A percentile compares a stretch with the other conserved stretches of the same genome.
Evolutionary conservation across 2,329 filamentous ascomycete genomes (phyloP).

Genomic region (Venturia carpophila): DNA sequence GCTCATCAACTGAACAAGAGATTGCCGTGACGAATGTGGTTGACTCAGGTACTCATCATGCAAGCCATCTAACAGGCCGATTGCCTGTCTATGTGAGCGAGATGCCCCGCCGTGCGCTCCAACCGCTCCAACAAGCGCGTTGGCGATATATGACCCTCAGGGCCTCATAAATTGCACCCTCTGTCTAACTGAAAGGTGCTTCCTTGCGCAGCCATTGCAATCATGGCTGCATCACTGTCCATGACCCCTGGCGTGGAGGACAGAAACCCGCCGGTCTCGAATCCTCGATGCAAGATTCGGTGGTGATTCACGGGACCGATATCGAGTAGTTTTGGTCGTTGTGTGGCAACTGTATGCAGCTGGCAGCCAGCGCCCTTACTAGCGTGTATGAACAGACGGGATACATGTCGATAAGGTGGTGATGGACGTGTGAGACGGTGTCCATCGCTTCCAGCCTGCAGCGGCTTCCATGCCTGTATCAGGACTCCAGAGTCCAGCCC

Average conservation of each 20-base stretch:
- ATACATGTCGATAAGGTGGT: neutral
- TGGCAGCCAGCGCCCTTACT: neutral
- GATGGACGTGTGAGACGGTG: neutral
- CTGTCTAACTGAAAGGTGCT: slow-evolving; percentile 2
- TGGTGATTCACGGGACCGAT: neutral
- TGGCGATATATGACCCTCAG: neutral
- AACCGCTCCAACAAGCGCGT: slow-evolving; percentile 7
- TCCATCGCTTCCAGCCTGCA: neutral
- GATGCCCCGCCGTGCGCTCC: neutral
- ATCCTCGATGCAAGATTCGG: neutral
- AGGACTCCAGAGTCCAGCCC: neutral
- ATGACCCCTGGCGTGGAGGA: neutral
- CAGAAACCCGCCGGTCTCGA: neutral
- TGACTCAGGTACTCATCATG: slow-evolving; percentile 12
- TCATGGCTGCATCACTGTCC: neutral
- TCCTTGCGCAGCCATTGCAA: neutral
- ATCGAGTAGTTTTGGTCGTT: neutral
- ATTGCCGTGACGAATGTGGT: neutral
- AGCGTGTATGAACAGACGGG: neutral
- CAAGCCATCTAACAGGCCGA: neutral
- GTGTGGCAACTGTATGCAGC: neutral
- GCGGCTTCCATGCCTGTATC: neutral
- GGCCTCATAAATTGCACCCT: neutral
- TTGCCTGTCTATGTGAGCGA: slow-evolving; percentile 2
- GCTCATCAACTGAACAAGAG: neutral